phyloP scores from a whole-genome alignment of 306 rosid genomes.

The Cicer bijugum region DNA sequence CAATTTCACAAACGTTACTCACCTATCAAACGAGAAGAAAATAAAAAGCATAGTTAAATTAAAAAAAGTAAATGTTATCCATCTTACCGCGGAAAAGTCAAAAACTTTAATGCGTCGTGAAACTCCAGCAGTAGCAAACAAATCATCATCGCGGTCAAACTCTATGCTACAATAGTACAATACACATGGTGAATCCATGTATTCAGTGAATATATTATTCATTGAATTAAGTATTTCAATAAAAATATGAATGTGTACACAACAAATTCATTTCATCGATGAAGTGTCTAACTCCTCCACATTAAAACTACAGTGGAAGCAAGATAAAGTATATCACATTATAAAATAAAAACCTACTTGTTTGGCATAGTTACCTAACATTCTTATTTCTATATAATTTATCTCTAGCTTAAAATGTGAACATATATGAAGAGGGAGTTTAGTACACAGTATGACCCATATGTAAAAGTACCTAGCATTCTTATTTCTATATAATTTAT shows the following conservation, averaged over 20 bases:
- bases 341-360: constrained; percentile 10
- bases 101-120: constrained; percentile 94
- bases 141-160: constrained; percentile 90
- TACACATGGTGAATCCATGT: constrained; percentile 42
- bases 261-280: constrained; percentile 25
- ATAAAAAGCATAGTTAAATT: constrained; percentile 2
- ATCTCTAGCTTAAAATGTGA: constrained; percentile 3
- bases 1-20: not conserved
- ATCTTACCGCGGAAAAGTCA: constrained; percentile 82
- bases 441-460: not conserved
- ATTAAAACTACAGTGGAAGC: not conserved
- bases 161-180: constrained; percentile 94
- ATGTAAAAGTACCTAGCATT: constrained; percentile 33
- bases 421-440: constrained; percentile 18
- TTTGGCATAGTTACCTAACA: constrained; percentile 26
- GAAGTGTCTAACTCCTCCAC: constrained; percentile 33
- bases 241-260: not conserved
- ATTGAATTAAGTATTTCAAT: constrained; percentile 13
- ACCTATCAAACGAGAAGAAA: constrained; percentile 27
- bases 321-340: constrained; percentile 12
- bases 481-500: constrained; percentile 28
- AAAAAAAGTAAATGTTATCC: constrained; percentile 29
- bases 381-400: constrained; percentile 31
- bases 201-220: constrained; percentile 32
- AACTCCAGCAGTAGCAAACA: constrained; percentile 98